These are phyloP conservation scores for Calocera viscosa DNA, from an alignment of 768 basidiomycete genomes.

Conservation along the genomic window DNA sequence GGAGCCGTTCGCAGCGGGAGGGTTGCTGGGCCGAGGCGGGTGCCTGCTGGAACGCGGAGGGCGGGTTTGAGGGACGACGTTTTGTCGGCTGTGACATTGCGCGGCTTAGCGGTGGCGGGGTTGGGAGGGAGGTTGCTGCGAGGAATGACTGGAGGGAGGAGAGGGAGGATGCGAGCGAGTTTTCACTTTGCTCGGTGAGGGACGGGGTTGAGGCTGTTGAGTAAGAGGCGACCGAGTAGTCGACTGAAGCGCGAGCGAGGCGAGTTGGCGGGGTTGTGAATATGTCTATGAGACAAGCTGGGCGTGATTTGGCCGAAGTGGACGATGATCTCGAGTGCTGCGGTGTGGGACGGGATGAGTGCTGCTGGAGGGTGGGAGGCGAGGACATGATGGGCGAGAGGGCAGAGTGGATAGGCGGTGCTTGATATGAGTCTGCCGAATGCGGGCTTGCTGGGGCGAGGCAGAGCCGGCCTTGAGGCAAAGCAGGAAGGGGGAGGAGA, in stretches of 20 bases:
- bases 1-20: neutral
- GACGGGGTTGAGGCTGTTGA: neutral
- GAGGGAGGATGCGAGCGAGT: neutral
- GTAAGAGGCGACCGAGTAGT: neutral
- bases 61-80: neutral
- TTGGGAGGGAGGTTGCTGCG: neutral
- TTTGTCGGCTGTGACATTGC: neutral
- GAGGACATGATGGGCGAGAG: neutral
- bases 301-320: neutral
- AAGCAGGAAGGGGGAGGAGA: neutral
- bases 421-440: neutral
- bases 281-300: neutral
- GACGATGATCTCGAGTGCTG: neutral
- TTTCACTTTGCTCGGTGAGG: neutral
- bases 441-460: no score
- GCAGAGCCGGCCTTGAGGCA: neutral
- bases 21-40: neutral
- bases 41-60: neutral
- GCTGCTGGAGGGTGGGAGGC: neutral
- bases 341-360: neutral
- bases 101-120: neutral
- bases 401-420: neutral
- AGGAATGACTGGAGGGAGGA: neutral
- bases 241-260: neutral
- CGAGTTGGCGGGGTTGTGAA: neutral